Evolutionary conservation across 306 rosid species (phyloP).

Genomic region (Cucumis sativus): Cucumber_9930_V3 NC_026659.2:3416001-3416500

Average conservation of each 20-base stretch:
- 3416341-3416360: neutral
- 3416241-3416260: neutral
- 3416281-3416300: neutral
- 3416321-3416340: neutral
- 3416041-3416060: slow-evolving; percentile 36
- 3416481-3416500: neutral
- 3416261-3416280: neutral
- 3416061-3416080: slow-evolving; percentile 55
- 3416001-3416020: slow-evolving; percentile 52
- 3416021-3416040: slow-evolving; percentile 51
- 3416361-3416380: neutral
- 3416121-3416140: slow-evolving; percentile 79
- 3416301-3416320: neutral
- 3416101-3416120: slow-evolving; percentile 50
- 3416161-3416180: slow-evolving; percentile 41
- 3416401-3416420: neutral
- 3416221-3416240: neutral
- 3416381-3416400: neutral
- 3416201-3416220: neutral
- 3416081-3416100: slow-evolving; percentile 49
- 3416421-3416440: neutral
- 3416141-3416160: slow-evolving; percentile 63
- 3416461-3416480: neutral
- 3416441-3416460: neutral
- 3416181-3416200: slow-evolving; percentile 28